Evolutionary conservation across 2,329 filamentous ascomycete species (phyloP).

Genomic region (Alternaria consortialis): DNA sequence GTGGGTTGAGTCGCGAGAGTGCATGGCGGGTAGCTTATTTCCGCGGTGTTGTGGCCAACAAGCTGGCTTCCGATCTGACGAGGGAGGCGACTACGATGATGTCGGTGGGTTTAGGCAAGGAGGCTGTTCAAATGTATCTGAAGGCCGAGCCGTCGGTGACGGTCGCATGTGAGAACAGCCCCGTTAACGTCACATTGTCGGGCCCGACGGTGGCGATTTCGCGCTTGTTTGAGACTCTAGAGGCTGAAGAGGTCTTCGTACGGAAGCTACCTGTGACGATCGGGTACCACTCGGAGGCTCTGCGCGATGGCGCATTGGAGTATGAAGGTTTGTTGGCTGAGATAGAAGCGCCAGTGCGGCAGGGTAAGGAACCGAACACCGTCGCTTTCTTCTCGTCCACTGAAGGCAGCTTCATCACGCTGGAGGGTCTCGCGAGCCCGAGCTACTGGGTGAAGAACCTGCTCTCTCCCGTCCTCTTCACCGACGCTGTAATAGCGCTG

Average conservation of each 20-base stretch:
- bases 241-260: constrained; percentile 49
- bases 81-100: constrained; percentile 5
- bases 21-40: constrained; percentile 18
- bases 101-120: constrained; percentile 11
- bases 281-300: constrained; percentile 54
- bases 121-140: constrained; percentile 2
- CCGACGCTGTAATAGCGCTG: constrained; percentile 6
- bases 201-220: constrained; percentile 49
- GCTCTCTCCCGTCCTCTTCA: constrained; percentile 12
- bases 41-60: constrained; percentile 15
- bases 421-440: background rate
- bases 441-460: constrained; percentile 18
- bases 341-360: background rate
- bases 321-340: constrained; percentile 2
- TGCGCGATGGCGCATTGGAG: constrained; percentile 4
- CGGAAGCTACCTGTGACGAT: constrained; percentile 53
- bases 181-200: constrained; percentile 54
- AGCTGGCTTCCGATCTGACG: constrained; percentile 1
- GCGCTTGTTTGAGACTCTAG: constrained; percentile 30
- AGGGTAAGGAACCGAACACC: background rate
- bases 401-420: constrained; percentile 4
- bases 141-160: constrained; percentile 12
- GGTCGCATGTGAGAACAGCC: constrained; percentile 44
- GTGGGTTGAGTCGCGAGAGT: background rate
- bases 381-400: constrained; percentile 10